Base-by-base conservation (phyloP, 2,329 filamentous ascomycete species). In the Harringtonia aguacate region DNA sequence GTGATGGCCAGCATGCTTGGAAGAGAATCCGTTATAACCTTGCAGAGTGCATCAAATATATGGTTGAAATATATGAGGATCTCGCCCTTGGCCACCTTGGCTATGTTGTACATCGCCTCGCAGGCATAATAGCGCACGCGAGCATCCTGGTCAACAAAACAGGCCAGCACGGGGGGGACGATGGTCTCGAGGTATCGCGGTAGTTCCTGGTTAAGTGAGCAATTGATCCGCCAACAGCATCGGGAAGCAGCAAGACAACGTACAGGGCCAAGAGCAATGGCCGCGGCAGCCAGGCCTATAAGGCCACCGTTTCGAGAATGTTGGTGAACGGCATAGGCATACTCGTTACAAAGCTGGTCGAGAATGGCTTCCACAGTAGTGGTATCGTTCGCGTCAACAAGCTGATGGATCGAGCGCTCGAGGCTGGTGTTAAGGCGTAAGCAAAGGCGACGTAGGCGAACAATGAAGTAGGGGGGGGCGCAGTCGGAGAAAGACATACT, bases 101-200 rank as follows among this genome's bases (percentile, higher is more conserved):
- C 89, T 59, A 98, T 98, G 64, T 98, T 98, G 68, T 98, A 98
- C 92, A 98, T 98, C 63, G 89, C 94, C 69, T 98, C 92, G 66
- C 92, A 98, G 21, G 92, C 92, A 66, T 98, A 98, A 63, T 98
- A 98, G 51, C 92, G 79, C 28, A 97, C 92, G 46, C 92, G 79
- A 24, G 92, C 89, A 82, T 98, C 92, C 68, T 97, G 92, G 55
- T 98, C 94, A 46, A 86, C 86, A 64, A 98, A 98, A 69, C 94
- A 98, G 42, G 92, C 92, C 37, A 98, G 75, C 6, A 98, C 92
- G 4, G 94, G 94, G 37, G 90, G 90, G 1, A 98, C 90, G 54
- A 98, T 97, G 55, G 89, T 83, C 58, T 88, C 82, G 41, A 98
- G 75, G 61, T 97, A 95, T 48, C 82, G 82, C 28, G 92, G 88